These are phyloP conservation scores for Rhododendron molle DNA, from an alignment of 148 eudicot genomes.

Conservation along the genomic window DNA sequence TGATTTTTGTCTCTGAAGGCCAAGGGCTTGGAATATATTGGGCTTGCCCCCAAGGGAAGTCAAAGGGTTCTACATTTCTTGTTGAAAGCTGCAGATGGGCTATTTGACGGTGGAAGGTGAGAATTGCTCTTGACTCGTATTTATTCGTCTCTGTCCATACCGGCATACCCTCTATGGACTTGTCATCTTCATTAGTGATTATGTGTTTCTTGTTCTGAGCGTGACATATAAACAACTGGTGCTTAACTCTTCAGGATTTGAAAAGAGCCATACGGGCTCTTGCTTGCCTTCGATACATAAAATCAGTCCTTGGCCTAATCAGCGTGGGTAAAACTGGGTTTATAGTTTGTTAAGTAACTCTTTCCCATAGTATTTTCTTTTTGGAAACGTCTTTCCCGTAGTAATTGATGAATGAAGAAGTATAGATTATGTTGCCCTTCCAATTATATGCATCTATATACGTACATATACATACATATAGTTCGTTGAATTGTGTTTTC, in stretches of 20 bases:
- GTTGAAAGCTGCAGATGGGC: constrained; percentile 86
- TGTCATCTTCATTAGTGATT: not conserved
- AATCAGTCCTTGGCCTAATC: not conserved
- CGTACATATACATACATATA: no score
- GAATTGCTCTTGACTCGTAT: constrained; percentile 10
- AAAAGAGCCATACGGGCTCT: not conserved
- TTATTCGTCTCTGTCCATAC: not conserved
- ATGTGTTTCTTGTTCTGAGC: not conserved
- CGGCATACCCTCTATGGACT: not conserved
- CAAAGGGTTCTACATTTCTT: constrained; percentile 82
- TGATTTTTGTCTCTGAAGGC: constrained; percentile 42
- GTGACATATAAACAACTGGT: not conserved
- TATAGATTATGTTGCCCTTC: no score
- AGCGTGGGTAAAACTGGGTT: not conserved
- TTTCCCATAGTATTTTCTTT: no score
- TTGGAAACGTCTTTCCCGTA: no score
- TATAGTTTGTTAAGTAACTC: no score
- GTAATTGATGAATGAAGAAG: no score
- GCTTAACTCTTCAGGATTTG: constrained; percentile 3
- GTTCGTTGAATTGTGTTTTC: no score
- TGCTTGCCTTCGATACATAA: not conserved
- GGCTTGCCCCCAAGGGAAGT: constrained; percentile 91
- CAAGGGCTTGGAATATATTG: constrained; percentile 56
- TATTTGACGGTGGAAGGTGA: constrained; percentile 79
- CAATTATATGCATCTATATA: no score